Evolutionary conservation across 2,329 filamentous ascomycete genomes (phyloP), one percentile per base, ranked within the genome.

Genomic region (Xylariaceae sp.): DNA sequence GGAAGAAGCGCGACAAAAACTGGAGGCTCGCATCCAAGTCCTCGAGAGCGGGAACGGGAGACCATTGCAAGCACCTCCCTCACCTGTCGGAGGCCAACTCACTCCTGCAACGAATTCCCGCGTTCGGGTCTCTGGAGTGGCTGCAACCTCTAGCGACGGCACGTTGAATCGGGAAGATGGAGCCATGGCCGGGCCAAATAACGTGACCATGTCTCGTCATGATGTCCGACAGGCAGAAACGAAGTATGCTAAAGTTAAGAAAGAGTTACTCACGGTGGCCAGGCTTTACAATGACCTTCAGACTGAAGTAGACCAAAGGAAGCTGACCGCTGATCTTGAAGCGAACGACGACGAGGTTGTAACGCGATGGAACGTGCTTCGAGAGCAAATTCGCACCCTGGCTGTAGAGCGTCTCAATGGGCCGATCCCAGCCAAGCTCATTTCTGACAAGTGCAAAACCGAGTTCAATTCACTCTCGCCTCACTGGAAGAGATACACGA

Each of bases 401-500:
- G 51, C 61, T 10, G 14, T 55, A 12, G 55, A 58, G 17, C 52
- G 44, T 27, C 60, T 66, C 47, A 57, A 51, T 50, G 39, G 55
- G n/a, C 45, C 49, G 1, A 50, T 55, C 40, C 39, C 42, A 6
- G 14, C 44, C 15, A 51, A 44, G 35, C 30, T 43, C 17, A 47
- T 64, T 11, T 38, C 60, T 33, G 52, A 56, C 6, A 49, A 53
- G 30, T 45, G 42, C 15, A 52, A 47, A 31, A 42, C 33, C n/a
- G 61, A 59, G 18, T 58, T 65, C 30, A 52, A 53, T 32, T 42
- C 55, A 27, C 56, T 66, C 5, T 63, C 61, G 19, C 50, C 48
- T 10, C 56, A 60, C 47, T 66, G 63, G 62, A 56, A 55, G 36
- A 52, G 47, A 38, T 66, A 64, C 52, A 44, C 62, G 10, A 57